Base-by-base conservation (phyloP, 305 asterid genomes). In the Ilex paraguariensis region DNA sequence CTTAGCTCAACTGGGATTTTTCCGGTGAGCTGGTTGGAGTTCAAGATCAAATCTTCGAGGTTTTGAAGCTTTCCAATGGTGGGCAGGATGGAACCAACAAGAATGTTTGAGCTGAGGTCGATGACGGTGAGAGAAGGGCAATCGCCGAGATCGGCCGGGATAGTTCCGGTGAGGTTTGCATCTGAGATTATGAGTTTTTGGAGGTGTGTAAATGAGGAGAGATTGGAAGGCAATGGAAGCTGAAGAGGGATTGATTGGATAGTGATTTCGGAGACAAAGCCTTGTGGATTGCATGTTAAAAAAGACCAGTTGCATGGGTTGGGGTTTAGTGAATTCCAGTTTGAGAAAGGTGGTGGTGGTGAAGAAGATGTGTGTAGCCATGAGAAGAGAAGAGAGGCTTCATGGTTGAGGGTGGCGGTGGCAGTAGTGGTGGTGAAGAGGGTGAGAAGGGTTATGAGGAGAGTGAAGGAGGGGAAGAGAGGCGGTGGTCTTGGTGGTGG, bases 131-230 rank as follows among this genome's bases (percentile, higher is more conserved):
- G 79, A 17, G 63, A 11, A 30, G 59, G 10, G 59, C 84, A 79
- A 31, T 62, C 79, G 15, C 82, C 82, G 28, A 76, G 54, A 31
- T 70, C 75, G 15, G 60, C 49, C 0, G 81, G 84, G 40, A 79
- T 66, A 8, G 49, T 66, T 42, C 84, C 84, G 7, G 84, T 79
- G 64, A 79, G 44, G n/a, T 79, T 79, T 15, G 84, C 80, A 72
- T 70, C 78, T 52, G 84, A 69, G 57, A 79, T 72, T 11, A 75
- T 81, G 36, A 75, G 58, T n/a, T 54, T 75, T 10, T 75, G 16
- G 1, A 75, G 77, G 69, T 52, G 60, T 3, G 30, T 49, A 40
- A 69, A 75, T 13, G 74, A 32, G 8, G 79, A 75, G 56, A 79
- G 66, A 50, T 75, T 79, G 12, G 72, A n/a, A 31, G 75, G 79